Evolutionary conservation across 495 filamentous ascomycete species (phyloP), one percentile per base, ranked within the genome.

Genomic region (Trichoderma parareesei): DNA sequence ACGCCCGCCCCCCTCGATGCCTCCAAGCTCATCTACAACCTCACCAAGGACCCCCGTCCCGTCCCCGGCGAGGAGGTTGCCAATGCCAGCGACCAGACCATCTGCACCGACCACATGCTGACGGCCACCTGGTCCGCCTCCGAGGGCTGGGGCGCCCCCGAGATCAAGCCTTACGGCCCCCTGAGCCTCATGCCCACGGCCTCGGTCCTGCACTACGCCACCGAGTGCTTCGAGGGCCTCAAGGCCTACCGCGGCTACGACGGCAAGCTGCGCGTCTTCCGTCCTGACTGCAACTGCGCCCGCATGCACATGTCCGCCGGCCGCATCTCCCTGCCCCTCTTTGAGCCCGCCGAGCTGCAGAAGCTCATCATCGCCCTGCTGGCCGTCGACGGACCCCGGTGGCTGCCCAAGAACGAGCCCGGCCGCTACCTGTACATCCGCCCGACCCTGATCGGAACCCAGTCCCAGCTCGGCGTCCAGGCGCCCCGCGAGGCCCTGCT

Each of bases 61-160:
- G 88, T 95, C 48, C 92, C 91, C 61, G 72, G 80, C 41, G 82
- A 82, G 43, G 83, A 79, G 5, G 70, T 78, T 41, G 73, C 78
- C 59, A 73, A 74, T 69, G 71, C 79, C 62, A 74, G 75, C 42
- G 72, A 68, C 60, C 71, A 79, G 61, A 83, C 85, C 62, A 77
- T 89, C 72, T 91, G 87, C 79, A 93, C 91, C 60, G 92, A 97
- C 75, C 91, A 97, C 81, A 95, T 95, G 93, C 83, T 95, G 65
- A 90, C 87, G 44, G 87, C 79, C 59, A 74, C 76, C 41, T 97
- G 93, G 92, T 87, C 84, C 18, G 76, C 71, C 6, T 69, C 72
- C 44, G 72, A 72, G 16, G 93, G 93, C 68, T 97, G 93, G 93
- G 78, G 80, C 16, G 82, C 85, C 0, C 93, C 93, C 14, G 82